phyloP scores from a whole-genome alignment of 2,329 filamentous ascomycete genomes.

The Aspergillus udagawae region DNA sequence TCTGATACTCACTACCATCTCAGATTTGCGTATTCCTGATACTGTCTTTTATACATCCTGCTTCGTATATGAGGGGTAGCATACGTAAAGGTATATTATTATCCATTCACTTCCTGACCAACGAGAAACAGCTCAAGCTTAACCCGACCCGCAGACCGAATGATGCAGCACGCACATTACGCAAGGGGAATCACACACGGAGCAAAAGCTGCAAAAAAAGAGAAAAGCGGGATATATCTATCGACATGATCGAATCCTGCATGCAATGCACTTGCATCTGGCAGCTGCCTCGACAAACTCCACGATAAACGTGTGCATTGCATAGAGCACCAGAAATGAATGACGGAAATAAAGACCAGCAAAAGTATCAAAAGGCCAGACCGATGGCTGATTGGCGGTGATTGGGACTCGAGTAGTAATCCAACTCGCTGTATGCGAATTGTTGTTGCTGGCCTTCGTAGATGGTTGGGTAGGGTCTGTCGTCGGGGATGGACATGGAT shows the following conservation, averaged over 20 bases:
- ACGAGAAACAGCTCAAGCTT: neutral
- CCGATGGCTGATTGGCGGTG: constrained; percentile 27
- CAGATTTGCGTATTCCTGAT: too few species aligned
- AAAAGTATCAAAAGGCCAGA: constrained; percentile 25
- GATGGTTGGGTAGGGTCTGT: constrained; percentile 20
- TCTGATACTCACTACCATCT: neutral
- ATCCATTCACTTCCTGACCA: neutral
- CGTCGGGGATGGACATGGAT: neutral
- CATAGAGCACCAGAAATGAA: neutral
- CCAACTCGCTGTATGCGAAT: constrained; percentile 7
- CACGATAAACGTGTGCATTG: neutral
- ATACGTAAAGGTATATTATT: neutral
- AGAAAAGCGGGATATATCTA: neutral
- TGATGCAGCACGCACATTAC: neutral
- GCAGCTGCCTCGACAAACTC: neutral
- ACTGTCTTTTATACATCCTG: neutral
- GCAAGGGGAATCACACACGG: neutral
- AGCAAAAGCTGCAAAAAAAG: too few species aligned
- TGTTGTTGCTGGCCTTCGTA: constrained; percentile 22
- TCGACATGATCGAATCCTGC: neutral
- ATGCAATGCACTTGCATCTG: neutral
- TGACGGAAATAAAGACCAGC: neutral
- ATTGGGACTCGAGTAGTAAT: constrained; percentile 8
- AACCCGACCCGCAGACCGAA: neutral
- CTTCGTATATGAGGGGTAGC: neutral